Evolutionary conservation across 179 eudicot species (phyloP).

Genomic region (Gypsophila paniculata): DNA sequence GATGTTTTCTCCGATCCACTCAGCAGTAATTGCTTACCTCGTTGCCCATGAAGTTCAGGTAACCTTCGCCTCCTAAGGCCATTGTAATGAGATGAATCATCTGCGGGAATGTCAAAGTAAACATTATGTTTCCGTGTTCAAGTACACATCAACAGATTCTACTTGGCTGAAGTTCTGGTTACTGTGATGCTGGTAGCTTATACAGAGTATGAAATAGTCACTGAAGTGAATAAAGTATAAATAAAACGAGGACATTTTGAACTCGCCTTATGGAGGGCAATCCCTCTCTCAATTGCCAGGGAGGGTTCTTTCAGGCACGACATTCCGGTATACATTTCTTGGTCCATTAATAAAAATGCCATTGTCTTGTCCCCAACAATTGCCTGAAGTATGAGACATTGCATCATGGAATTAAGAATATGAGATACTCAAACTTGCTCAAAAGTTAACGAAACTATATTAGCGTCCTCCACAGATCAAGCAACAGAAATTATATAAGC

Average conservation of each 20-base stretch:
- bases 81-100: conserved; percentile 95
- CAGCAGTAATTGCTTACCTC: conserved; percentile 52
- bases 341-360: conserved; percentile 85
- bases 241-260: background rate
- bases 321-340: conserved; percentile 96
- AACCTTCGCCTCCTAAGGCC: conserved; percentile 99
- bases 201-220: background rate
- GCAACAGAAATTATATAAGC: background rate
- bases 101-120: conserved; percentile 33
- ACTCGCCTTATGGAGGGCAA: conserved; percentile 87
- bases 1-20: background rate
- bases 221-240: background rate
- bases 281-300: conserved; percentile 78
- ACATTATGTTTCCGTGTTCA: background rate
- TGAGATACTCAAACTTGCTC: background rate
- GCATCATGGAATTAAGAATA: background rate
- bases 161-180: background rate
- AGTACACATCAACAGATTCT: conserved; percentile 2
- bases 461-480: background rate
- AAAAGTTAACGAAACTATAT: background rate
- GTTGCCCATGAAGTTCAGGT: conserved; percentile 97
- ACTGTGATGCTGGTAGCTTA: background rate
- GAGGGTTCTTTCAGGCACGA: conserved; percentile 70
- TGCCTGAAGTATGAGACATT: conserved; percentile 41
- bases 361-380: conserved; percentile 95